Base-by-base conservation (phyloP, 1,284 basidiomycete genomes). In the Heterobasidion occidentale region DNA sequence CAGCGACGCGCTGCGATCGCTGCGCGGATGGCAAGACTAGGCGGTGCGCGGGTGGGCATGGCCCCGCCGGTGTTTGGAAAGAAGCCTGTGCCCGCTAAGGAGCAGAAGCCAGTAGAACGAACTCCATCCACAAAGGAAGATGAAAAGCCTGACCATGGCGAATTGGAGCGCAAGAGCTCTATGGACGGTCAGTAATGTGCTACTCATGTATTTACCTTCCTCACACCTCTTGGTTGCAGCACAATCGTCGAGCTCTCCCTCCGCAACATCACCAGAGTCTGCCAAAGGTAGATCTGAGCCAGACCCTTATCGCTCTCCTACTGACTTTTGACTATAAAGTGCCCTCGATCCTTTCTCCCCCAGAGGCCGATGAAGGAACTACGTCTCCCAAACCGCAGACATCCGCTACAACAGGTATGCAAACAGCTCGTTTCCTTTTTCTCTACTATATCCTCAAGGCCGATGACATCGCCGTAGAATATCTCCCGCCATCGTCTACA, bases 11-110 rank as follows among this genome's bases (percentile, higher is more conserved):
- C 88, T 9, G 86, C 85, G 15, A 86, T 94, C 64, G 93, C 92
- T 35, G 92, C 88, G 35, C 80, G 92, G 56, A 94, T 95, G 92
- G 93, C 90, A 56, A 86, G 87, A 62, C 79, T 94, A 11, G 94
- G 91, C 35, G 94, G 91, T 42, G 84, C 92, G 47, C 81, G 89
- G 60, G 79, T 95, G 44, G 92, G 93, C 3, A 88, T 92, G 86
- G 80, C 72, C 0, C 83, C 84, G 2, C 86, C 86, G 46, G 72
- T 85, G 52, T 82, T 87, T 70, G 82, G 80, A 9, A 76, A 72
- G 62, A 81, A 82, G 63, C 79, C 82, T 5, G 69, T n/a, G 38
- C 11, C 7, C 11, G 55, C 54, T 46, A n/a, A 35, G 27, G 14
- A 19, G 12, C 36, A 19, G 46, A 58, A 48, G 19, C 33, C 17